These are phyloP conservation scores for Ogataea philodendri DNA, from an alignment of 805 yeast genomes.

Conservation along the genomic window DNA sequence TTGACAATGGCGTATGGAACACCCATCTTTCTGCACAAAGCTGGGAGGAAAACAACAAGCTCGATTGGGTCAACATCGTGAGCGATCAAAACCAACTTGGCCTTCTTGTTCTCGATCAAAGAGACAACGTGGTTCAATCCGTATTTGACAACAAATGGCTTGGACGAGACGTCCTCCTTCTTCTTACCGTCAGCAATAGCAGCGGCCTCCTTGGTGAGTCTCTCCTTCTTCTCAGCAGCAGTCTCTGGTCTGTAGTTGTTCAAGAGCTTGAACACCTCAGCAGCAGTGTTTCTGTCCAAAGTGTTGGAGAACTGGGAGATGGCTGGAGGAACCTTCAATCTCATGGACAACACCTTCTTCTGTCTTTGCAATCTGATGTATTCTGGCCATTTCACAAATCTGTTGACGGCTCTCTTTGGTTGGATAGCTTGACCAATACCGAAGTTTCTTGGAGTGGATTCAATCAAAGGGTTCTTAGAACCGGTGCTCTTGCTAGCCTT, in stretches of 20 bases:
- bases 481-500: conserved; percentile 51
- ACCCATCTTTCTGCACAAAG: conserved; percentile 97
- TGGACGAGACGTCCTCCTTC: conserved; percentile 91
- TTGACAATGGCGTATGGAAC: conserved; percentile 95
- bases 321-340: conserved; percentile 98
- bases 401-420: conserved; percentile 89
- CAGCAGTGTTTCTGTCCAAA: conserved; percentile 96
- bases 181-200: conserved; percentile 96
- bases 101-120: conserved; percentile 94
- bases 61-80: conserved; percentile 98
- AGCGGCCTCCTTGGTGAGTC: conserved; percentile 96
- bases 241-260: conserved; percentile 99
- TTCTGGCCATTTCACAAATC: conserved; percentile 98
- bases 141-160: conserved; percentile 93
- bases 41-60: conserved; percentile 92
- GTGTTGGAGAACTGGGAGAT: conserved; percentile 91
- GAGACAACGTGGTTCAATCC: conserved; percentile 98
- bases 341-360: conserved; percentile 86
- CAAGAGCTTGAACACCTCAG: conserved; percentile 91
- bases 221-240: conserved; percentile 92
- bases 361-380: conserved; percentile 97
- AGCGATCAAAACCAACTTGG: conserved; percentile 91
- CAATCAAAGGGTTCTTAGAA: conserved; percentile 76
- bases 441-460: conserved; percentile 82
- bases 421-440: conserved; percentile 94